Evolutionary conservation across 2,329 filamentous ascomycete species (phyloP), one percentile per base, ranked within the genome.

Genomic region (Aspergillus sp.): DNA sequence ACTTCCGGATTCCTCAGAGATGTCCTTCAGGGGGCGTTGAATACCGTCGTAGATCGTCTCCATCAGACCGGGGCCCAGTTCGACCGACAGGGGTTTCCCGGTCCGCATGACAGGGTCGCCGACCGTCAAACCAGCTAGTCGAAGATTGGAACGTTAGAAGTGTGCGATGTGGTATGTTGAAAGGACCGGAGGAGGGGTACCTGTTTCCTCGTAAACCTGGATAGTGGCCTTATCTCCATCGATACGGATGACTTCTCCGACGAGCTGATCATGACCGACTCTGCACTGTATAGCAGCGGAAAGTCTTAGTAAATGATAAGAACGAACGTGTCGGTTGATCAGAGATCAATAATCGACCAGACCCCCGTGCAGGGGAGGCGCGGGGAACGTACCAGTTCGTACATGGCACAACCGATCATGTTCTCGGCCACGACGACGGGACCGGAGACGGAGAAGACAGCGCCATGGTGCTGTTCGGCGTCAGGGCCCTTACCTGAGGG

Each of bases 11-110:
- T 83, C 76, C 38, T 87, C 79, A 63, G 90, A 81, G 67, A 99
- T 99, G 62, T 84, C 86, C 76, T 88, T 88, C 65, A 99, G 86
- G 47, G 94, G 94, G 71, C 94, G 88, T 76, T 99, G 94, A 68
- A 99, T 99, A 79, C 94, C 94, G 74, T 99, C 94, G 81, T 97
- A 99, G 75, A 99, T 99, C 63, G 94, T 97, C 78, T 97, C 93
- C 84, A 99, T 91, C 73, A 99, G 81, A 71, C 94, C 94, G 59
- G 94, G 94, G 47, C 94, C 94, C 45, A 99, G 88, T 76, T 99
- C 94, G 76, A 99, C 94, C 53, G 94, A 97, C 51, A 99, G 81
- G 59, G 94, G 94, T 82, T 97, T 97, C 74, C 91, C 90, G 53
- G 93, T 97, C 68, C 93, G 85, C 56, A 78, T 68, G 62, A 99